phyloP scores from a whole-genome alignment of 2,329 filamentous ascomycete species.

The Exophiala sideris region DNA sequence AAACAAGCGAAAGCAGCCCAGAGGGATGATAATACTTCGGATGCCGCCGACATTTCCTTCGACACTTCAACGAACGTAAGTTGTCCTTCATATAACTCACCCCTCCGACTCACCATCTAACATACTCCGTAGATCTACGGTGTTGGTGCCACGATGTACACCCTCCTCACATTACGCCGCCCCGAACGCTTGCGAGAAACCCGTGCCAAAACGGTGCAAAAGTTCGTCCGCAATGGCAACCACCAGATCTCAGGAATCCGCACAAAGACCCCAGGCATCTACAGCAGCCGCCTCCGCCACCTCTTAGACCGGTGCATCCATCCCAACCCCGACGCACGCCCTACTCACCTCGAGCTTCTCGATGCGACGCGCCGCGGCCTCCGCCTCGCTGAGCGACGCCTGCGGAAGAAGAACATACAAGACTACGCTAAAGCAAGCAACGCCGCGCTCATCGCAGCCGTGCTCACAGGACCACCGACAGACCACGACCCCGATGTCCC shows the following conservation, averaged over 20 bases:
- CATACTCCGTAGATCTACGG: conserved; percentile 10
- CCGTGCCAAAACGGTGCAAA: conserved; percentile 1
- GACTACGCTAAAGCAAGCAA: background rate
- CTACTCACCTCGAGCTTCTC: conserved; percentile 17
- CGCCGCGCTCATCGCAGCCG: background rate
- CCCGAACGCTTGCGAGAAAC: background rate
- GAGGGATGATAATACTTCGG: background rate
- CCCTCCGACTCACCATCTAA: background rate
- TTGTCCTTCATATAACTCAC: background rate
- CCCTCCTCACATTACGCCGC: conserved; percentile 5
- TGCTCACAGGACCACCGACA: background rate
- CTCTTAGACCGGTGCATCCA: conserved; percentile 18
- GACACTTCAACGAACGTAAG: conserved; percentile 13
- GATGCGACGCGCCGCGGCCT: conserved; percentile 12
- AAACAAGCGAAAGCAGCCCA: background rate
- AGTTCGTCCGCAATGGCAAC: conserved; percentile 11
- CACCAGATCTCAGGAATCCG: conserved; percentile 15
- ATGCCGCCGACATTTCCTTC: conserved; percentile 1
- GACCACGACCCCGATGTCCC: background rate
- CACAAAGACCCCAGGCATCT: conserved; percentile 8
- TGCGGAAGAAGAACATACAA: background rate
- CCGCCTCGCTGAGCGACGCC: conserved; percentile 3
- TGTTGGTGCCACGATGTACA: conserved; percentile 13
- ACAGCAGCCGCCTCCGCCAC: conserved; percentile 15
- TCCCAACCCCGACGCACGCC: conserved; percentile 16